These are phyloP conservation scores for Saturnispora zaruensis DNA, from an alignment of 805 yeast genomes.

Conservation along the genomic window DNA sequence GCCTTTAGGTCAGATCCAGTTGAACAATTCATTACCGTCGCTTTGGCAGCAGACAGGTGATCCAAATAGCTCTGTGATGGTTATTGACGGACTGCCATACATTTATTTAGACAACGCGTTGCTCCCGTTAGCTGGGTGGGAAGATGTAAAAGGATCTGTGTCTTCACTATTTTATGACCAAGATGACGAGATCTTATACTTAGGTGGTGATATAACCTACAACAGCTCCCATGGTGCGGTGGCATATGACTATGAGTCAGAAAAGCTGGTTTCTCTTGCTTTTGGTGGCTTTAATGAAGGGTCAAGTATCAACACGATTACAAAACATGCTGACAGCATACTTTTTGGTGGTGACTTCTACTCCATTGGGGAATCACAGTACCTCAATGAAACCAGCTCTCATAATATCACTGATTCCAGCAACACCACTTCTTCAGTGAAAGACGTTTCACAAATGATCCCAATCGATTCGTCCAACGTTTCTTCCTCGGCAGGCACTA, in stretches of 20 bases:
- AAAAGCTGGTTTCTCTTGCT: slow-evolving; percentile 40
- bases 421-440: slow-evolving; percentile 21
- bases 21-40: slow-evolving; percentile 6
- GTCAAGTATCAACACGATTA: slow-evolving; percentile 54
- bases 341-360: slow-evolving; percentile 75
- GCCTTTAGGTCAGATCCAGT: not conserved
- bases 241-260: slow-evolving; percentile 45
- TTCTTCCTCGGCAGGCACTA: slow-evolving; percentile 20
- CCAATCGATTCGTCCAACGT: slow-evolving; percentile 6
- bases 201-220: slow-evolving; percentile 71
- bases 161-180: slow-evolving; percentile 40
- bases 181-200: slow-evolving; percentile 44
- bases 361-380: slow-evolving; percentile 46
- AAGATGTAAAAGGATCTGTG: slow-evolving; percentile 32
- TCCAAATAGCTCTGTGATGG: slow-evolving; percentile 6
- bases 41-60: slow-evolving; percentile 9
- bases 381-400: slow-evolving; percentile 22
- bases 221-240: slow-evolving; percentile 48
- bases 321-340: slow-evolving; percentile 37
- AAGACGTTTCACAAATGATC: slow-evolving; percentile 35
- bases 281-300: slow-evolving; percentile 70
- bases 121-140: slow-evolving; percentile 19
- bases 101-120: slow-evolving; percentile 13
- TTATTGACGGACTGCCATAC: slow-evolving; percentile 22
- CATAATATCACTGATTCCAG: slow-evolving; percentile 19